Conservation (phyloP, 2,329 filamentous ascomycete genomes). For the Ascosphaera acerosa region DNA sequence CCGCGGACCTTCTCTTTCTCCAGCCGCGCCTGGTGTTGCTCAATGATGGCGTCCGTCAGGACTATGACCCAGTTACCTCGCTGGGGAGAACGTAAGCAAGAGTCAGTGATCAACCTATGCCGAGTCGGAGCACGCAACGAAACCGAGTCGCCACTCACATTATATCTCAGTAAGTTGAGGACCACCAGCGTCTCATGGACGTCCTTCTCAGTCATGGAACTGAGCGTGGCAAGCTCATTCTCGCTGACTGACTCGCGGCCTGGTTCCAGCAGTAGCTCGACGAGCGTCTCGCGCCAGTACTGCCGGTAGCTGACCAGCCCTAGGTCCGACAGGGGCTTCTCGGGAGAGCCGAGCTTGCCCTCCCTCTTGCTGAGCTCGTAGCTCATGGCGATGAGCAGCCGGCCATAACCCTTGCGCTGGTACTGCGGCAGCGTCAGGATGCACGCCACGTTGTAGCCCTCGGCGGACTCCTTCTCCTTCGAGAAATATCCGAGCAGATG, state of each 20-base stretch:
- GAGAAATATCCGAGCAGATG: constrained; percentile 99
- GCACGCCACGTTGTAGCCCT: constrained; percentile 94
- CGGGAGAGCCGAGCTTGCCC: constrained; percentile 79
- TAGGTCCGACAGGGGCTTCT: constrained; percentile 86
- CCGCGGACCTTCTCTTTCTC: constrained; percentile 62
- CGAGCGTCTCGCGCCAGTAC: constrained; percentile 90
- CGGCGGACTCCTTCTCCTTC: constrained; percentile 92
- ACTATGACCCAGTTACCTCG: constrained; percentile 95
- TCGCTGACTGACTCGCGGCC: constrained; percentile 47
- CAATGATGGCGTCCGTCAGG: constrained; percentile 57
- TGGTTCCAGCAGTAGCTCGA: constrained; percentile 57
- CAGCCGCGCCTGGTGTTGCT: constrained; percentile 40
- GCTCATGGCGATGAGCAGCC: constrained; percentile 84
- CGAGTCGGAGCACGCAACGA: too few species aligned
- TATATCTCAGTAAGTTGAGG: constrained; percentile 83
- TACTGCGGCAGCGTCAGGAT: constrained; percentile 92
- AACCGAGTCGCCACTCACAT: constrained; percentile 21
- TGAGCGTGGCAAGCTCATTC: constrained; percentile 50
- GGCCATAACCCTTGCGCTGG: constrained; percentile 80
- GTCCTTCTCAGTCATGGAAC: constrained; percentile 93
- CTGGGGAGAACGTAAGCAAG: constrained; percentile 11
- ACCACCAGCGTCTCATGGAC: constrained; percentile 88
- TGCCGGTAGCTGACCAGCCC: constrained; percentile 84
- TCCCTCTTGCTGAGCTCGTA: constrained; percentile 94
- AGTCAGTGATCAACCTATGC: too few species aligned